These are phyloP conservation scores for Fennellomyces sp. DNA, from an alignment of 371 early-diverging fungal species.

Conservation along the genomic window DNA sequence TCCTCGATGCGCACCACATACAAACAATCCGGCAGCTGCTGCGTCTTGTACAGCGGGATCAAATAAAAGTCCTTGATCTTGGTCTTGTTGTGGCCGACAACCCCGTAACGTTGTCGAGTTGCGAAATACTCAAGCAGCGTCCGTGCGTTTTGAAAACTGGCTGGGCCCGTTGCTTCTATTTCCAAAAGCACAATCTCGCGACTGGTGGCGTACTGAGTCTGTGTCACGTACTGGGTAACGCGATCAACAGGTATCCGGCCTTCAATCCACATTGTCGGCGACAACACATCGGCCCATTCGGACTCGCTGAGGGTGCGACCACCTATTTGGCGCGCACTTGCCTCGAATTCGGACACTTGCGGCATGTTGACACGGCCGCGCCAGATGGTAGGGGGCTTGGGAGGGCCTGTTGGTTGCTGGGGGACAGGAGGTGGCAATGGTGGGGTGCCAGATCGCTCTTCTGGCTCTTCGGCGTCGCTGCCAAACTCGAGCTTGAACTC, in stretches of 20 bases:
- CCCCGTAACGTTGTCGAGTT: slow-evolving; percentile 65
- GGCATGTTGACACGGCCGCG: slow-evolving; percentile 72
- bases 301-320: slow-evolving; percentile 46
- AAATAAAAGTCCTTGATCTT: slow-evolving; percentile 79
- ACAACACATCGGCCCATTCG: slow-evolving; percentile 65
- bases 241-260: slow-evolving; percentile 65
- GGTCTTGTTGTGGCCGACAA: slow-evolving; percentile 67
- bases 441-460: background rate
- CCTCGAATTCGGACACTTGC: slow-evolving; percentile 64
- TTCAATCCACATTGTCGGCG: slow-evolving; percentile 64
- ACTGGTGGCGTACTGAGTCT: slow-evolving; percentile 52
- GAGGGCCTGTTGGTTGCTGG: slow-evolving; percentile 9
- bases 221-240: slow-evolving; percentile 60
- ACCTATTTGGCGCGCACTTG: slow-evolving; percentile 63
- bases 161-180: slow-evolving; percentile 33
- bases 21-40: slow-evolving; percentile 58
- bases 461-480: slow-evolving; percentile 28
- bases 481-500: slow-evolving; percentile 15
- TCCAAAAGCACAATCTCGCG: slow-evolving; percentile 67
- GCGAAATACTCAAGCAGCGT: slow-evolving; percentile 64
- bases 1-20: slow-evolving; percentile 49
- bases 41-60: slow-evolving; percentile 57
- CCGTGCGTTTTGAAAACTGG: slow-evolving; percentile 30
- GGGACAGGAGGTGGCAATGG: slow-evolving; percentile 7
- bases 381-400: slow-evolving; percentile 56